These are phyloP conservation scores for Annulohypoxylon truncatum DNA, from an alignment of 2,329 filamentous ascomycete genomes.

Conservation along the genomic window DNA sequence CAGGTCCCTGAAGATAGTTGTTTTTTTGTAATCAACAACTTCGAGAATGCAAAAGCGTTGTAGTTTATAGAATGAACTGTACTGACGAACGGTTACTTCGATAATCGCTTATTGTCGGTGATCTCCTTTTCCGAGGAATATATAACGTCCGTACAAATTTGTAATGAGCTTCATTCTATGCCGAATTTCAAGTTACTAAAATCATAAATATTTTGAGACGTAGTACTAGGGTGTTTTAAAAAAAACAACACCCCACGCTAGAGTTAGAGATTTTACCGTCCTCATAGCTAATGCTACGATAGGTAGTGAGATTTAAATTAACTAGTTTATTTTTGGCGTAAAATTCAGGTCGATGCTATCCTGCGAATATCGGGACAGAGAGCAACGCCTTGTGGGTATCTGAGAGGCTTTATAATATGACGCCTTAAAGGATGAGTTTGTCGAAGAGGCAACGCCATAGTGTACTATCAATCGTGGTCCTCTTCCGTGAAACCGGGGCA, in stretches of 20 bases:
- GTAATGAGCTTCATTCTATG: too few species aligned
- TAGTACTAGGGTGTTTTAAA: too few species aligned
- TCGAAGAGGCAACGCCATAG: background rate
- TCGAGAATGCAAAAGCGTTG: background rate
- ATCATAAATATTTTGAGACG: too few species aligned
- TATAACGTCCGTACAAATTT: too few species aligned
- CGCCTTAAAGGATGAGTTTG: background rate
- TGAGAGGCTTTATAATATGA: background rate
- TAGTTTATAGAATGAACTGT: background rate
- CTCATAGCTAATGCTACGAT: too few species aligned
- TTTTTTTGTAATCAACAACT: too few species aligned
- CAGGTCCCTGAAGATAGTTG: background rate
- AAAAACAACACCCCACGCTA: too few species aligned
- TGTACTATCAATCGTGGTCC: slow-evolving; percentile 69
- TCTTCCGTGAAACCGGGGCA: slow-evolving; percentile 91
- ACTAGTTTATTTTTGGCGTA: too few species aligned
- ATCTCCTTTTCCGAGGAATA: too few species aligned
- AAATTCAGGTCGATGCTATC: background rate
- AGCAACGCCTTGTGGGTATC: background rate
- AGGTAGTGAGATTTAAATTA: background rate
- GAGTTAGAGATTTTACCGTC: too few species aligned
- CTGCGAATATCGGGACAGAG: background rate
- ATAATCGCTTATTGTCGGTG: too few species aligned
- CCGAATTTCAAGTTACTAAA: too few species aligned
- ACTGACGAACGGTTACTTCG: background rate